Conservation (phyloP, 75 land plant genomes). For the Pseudotsuga menziesii region DNA sequence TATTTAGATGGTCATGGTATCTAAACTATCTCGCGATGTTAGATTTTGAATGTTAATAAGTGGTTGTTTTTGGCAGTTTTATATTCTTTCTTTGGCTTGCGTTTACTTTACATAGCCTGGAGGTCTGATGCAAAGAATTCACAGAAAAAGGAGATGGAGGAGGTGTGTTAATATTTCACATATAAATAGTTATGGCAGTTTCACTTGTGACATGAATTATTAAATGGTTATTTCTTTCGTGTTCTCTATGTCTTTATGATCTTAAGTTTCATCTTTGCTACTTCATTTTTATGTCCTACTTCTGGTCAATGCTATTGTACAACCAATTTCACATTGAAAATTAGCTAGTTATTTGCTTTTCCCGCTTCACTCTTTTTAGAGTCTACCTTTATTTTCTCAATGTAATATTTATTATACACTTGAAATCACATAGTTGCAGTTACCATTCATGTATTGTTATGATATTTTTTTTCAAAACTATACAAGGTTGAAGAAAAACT, state of each 20-base stretch:
- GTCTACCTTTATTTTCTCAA: background rate
- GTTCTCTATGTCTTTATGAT: background rate
- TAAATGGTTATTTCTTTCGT: background rate
- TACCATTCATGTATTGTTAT: background rate
- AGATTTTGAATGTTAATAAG: conserved; percentile 1
- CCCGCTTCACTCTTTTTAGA: background rate
- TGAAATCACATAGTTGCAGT: background rate
- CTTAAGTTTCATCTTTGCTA: background rate
- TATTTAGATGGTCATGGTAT: background rate
- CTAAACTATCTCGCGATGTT: background rate
- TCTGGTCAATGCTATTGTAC: background rate
- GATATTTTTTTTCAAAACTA: background rate
- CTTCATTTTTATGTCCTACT: background rate
- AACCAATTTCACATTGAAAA: background rate
- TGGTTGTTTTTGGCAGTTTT: conserved; percentile 55
- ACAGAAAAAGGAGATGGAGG: conserved; percentile 95
- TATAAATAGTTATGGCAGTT: background rate
- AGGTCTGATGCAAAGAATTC: conserved; percentile 62
- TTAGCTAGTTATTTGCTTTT: background rate
- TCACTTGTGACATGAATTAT: background rate
- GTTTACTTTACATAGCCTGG: conserved; percentile 97
- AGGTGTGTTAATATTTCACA: conserved; percentile 37
- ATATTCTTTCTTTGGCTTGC: conserved; percentile 89
- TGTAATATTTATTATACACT: background rate
- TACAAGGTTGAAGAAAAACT: conserved; percentile 95